Conservation (phyloP, 1,284 basidiomycete genomes). For the Rhodotorula sp. region DNA sequence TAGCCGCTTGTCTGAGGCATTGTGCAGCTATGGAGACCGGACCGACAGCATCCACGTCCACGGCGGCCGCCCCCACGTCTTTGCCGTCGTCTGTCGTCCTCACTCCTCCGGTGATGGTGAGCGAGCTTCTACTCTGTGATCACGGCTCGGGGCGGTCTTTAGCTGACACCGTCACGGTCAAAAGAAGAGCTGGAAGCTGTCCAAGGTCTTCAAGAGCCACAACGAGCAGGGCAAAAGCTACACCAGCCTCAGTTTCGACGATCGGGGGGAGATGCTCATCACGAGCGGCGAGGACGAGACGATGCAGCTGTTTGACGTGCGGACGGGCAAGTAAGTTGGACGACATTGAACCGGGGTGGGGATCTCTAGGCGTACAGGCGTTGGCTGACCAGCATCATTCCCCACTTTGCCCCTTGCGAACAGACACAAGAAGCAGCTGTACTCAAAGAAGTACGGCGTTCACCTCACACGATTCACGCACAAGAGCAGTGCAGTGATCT, state of each 20-base stretch:
- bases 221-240: conserved; percentile 61
- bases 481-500: conserved; percentile 75
- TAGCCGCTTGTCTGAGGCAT: no score
- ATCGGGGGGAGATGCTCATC: conserved; percentile 78
- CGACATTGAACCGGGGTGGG: background rate
- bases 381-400: background rate
- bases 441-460: conserved; percentile 95
- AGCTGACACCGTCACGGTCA: fast-evolving
- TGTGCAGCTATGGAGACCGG: conserved; percentile 8
- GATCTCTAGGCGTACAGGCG: background rate
- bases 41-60: conserved; percentile 11
- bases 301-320: conserved; percentile 82
- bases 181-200: conserved; percentile 63
- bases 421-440: conserved; percentile 73
- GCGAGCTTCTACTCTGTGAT: background rate
- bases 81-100: background rate
- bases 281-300: conserved; percentile 92
- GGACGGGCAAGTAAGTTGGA: conserved; percentile 81
- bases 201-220: conserved; percentile 79
- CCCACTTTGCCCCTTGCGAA: background rate
- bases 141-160: fast-evolving
- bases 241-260: conserved; percentile 86
- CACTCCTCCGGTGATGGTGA: conserved; percentile 14
- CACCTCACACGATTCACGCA: conserved; percentile 93
- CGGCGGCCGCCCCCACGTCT: background rate